Conservation (phyloP, 495 filamentous ascomycete species). For the Hypoxylon perforatum region DNA sequence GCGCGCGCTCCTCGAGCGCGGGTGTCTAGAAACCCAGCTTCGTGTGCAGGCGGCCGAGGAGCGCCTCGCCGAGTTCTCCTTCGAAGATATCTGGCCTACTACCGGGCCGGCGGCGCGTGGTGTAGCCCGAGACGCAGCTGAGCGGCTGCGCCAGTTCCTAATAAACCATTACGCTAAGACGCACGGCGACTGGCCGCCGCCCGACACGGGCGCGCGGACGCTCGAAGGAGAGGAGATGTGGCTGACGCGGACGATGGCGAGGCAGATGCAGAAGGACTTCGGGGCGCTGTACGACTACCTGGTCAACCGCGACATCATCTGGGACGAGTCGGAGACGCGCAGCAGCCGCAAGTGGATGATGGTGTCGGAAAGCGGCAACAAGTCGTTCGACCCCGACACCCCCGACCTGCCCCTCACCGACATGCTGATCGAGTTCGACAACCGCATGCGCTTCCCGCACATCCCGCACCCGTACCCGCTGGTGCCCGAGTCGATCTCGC, state of each 20-base stretch:
- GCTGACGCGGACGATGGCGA: constrained; percentile 68
- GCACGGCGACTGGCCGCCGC: constrained; percentile 69
- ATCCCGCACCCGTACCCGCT: constrained; percentile 78
- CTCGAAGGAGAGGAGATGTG: constrained; percentile 64
- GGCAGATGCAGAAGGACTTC: constrained; percentile 72
- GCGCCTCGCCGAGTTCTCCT: constrained; percentile 68
- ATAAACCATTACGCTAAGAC: constrained; percentile 62
- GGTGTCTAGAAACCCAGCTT: constrained; percentile 70
- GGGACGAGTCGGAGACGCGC: constrained; percentile 68
- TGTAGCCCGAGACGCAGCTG: constrained; percentile 61
- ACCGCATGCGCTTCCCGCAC: constrained; percentile 68
- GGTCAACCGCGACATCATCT: constrained; percentile 74
- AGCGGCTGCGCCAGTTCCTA: constrained; percentile 67
- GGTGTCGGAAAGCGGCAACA: constrained; percentile 60
- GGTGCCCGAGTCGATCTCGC: constrained; percentile 63
- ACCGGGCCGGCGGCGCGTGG: constrained; percentile 41
- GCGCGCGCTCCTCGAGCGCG: constrained; percentile 70
- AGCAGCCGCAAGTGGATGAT: constrained; percentile 71
- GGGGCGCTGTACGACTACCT: constrained; percentile 77
- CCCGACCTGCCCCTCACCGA: constrained; percentile 71
- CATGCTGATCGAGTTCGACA: constrained; percentile 75
- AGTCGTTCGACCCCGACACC: constrained; percentile 69
- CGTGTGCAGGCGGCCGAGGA: constrained; percentile 70
- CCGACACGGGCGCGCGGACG: constrained; percentile 48
- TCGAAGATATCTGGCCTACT: constrained; percentile 70